Evolutionary conservation across 352 stramenopile species (phyloP), one percentile per base, ranked within the genome.

Genomic region (Phytophthora pinifolia): DNA sequence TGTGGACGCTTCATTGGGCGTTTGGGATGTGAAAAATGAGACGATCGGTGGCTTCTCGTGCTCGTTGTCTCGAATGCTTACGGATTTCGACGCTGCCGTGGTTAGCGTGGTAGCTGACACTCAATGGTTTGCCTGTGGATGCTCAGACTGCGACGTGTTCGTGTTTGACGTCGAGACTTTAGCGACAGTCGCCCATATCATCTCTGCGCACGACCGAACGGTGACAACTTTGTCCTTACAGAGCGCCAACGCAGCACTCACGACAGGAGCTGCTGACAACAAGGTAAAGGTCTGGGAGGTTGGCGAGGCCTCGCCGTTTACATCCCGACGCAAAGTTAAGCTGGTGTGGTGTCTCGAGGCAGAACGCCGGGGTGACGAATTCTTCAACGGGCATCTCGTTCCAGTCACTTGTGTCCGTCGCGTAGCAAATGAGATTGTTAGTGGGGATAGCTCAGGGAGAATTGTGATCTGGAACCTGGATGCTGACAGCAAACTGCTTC

Each of bases 381-480:
- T 54, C 18, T 74, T 74, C 46, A 78, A 81, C 32, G 77, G 77
- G 1, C 80, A 93, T 57, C 27, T 84, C 13, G 49, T 82, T 17
- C 66, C 67, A 4, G 37, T 93, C 4, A 72, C 79, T 1, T 87
- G 79, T 35, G 34, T 93, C 5, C 74, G 70, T 10, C 76, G 83
- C 7, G 58, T 75, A 30, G 74, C 73, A 12, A 90, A 81, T 17
- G 83, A 93, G 51, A 79, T 93, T 31, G 80, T 91, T 22, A 90
- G 80, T 41, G 80, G 75, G 2, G 80, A 93, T 46, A 73, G 54
- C n/a, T 65, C 65, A 10, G 83, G 80, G 0, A 59, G 72, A 5
- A 59, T 93, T 12, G 50, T 88, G 31, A 71, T 90, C 27, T 93
- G 83, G 80, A 89, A 86, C 35, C 41, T 88, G 18, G 77, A 88